These are phyloP conservation scores for Fusarium subtropicale DNA, from an alignment of 2,329 filamentous ascomycete genomes.

Conservation along the genomic window DNA sequence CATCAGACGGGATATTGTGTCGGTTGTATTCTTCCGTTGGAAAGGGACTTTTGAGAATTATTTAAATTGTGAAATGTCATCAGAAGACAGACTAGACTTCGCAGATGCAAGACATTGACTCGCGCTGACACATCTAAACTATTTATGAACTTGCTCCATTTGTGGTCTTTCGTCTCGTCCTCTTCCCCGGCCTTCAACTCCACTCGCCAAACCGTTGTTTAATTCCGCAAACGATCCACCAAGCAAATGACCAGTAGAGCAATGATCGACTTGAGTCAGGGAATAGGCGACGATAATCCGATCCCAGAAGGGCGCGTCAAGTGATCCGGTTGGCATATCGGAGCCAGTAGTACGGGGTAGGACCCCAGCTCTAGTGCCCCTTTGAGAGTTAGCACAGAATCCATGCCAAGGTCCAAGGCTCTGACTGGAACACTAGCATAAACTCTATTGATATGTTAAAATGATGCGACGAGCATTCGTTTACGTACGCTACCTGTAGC, in stretches of 20 bases:
- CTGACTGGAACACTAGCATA: conserved; percentile 1
- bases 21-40: background rate
- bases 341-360: background rate
- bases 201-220: background rate
- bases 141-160: background rate
- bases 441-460: conserved; percentile 16
- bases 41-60: background rate
- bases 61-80: background rate
- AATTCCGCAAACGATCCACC: background rate
- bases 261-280: background rate
- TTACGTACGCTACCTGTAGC: background rate
- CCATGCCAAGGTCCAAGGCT: background rate
- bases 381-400: conserved; percentile 6
- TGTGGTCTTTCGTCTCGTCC: background rate
- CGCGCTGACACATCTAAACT: background rate
- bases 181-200: background rate
- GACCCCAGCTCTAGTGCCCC: background rate
- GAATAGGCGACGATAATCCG: background rate
- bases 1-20: background rate
- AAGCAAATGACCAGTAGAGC: background rate
- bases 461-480: background rate
- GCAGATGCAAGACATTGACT: background rate
- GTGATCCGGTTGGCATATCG: background rate
- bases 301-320: background rate
- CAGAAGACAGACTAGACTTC: background rate